Evolutionary conservation across 805 yeast genomes (phyloP).

Genomic region (Maudiozyma barnettii): DNA sequence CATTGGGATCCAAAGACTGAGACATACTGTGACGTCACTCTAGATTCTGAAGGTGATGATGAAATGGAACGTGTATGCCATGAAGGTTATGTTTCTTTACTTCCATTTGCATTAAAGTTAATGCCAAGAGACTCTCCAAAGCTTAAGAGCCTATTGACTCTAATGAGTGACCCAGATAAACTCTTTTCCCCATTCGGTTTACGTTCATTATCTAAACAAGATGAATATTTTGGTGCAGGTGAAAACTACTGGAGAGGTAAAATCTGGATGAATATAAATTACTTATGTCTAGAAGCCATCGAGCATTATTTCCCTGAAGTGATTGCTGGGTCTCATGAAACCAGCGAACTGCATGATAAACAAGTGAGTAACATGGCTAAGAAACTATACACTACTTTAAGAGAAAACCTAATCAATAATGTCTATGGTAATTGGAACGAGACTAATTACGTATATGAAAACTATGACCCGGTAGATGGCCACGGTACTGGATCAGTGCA

Average conservation of each 20-base stretch:
- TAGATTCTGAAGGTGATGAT: conserved; percentile 57
- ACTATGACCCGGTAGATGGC: conserved; percentile 73
- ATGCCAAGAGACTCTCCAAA: conserved; percentile 41
- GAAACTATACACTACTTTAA: conserved; percentile 46
- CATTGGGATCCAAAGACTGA: conserved; percentile 70
- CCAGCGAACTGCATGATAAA: not conserved
- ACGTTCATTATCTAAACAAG: conserved; percentile 65
- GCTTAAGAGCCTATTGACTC: conserved; percentile 43
- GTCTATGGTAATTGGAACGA: conserved; percentile 57
- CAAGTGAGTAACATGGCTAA: conserved; percentile 28
- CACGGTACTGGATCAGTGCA: conserved; percentile 72
- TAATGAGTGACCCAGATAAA: conserved; percentile 59
- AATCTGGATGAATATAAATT: conserved; percentile 87
- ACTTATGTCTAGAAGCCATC: conserved; percentile 64
- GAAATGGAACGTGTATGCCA: conserved; percentile 56
- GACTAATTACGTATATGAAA: conserved; percentile 86
- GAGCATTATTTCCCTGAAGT: conserved; percentile 39
- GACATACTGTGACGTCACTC: conserved; percentile 75
- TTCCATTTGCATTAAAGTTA: conserved; percentile 74
- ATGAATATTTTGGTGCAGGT: conserved; percentile 55
- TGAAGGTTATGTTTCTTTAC: conserved; percentile 75
- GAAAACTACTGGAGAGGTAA: conserved; percentile 97
- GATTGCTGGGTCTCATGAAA: conserved; percentile 13
- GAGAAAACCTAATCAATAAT: conserved; percentile 59
- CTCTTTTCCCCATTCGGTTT: conserved; percentile 75